Conservation (phyloP, 1,284 basidiomycete genomes). For the Melanopsichium pennsylvanicum region DNA sequence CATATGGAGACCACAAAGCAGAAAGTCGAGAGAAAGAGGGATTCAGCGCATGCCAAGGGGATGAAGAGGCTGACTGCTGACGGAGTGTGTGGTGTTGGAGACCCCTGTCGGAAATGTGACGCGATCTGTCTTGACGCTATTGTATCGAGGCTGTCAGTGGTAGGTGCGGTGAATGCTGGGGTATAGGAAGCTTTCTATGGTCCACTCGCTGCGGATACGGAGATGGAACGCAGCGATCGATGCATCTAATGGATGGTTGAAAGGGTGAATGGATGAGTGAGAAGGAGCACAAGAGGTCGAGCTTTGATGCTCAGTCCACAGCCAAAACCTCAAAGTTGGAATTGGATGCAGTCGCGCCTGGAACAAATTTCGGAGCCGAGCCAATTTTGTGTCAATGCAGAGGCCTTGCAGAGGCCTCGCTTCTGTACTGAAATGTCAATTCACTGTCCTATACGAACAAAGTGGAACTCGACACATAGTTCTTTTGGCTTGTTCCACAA, state of each 20-base stretch:
- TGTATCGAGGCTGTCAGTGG: neutral
- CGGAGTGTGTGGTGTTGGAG: too few relatives aligned
- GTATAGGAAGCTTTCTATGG: neutral
- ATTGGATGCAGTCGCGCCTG: conserved; percentile 14
- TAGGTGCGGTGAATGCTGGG: neutral
- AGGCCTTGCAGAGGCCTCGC: neutral
- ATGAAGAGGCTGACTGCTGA: neutral
- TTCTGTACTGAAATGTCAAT: too few relatives aligned
- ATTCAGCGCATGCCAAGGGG: neutral
- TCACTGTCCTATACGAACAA: too few relatives aligned
- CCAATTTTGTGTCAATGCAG: neutral
- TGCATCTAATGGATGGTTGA: neutral
- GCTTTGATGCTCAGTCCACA: conserved; percentile 5
- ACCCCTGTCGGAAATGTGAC: neutral
- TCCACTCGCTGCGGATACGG: too few relatives aligned
- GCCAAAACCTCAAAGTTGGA: conserved; percentile 32
- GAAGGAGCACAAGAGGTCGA: neutral
- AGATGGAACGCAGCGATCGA: neutral
- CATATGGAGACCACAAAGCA: too few relatives aligned
- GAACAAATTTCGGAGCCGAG: conserved; percentile 19
- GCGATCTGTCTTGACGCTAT: too few relatives aligned
- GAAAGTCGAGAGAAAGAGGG: too few relatives aligned
- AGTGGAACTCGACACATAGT: too few relatives aligned
- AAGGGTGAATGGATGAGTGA: conserved; percentile 5
- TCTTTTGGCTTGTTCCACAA: too few relatives aligned